Conservation (phyloP, 2,329 filamentous ascomycete species). For the Neocucurbitaria cava region DNA sequence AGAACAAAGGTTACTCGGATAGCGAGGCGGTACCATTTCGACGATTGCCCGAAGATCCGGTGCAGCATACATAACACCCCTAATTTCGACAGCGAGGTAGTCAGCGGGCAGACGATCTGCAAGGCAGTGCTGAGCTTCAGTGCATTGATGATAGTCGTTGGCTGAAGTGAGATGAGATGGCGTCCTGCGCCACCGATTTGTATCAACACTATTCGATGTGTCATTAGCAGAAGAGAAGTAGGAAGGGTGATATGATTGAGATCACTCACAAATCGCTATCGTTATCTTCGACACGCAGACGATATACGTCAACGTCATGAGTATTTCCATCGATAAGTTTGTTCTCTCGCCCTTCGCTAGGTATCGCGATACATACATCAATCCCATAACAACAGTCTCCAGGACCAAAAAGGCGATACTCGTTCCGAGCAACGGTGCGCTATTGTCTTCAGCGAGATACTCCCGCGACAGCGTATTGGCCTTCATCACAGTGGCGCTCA, state of each 20-base stretch:
- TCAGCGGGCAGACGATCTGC: conserved; percentile 31
- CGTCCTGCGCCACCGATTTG: conserved; percentile 25
- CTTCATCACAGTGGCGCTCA: background rate
- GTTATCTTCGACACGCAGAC: conserved; percentile 22
- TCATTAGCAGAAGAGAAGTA: background rate
- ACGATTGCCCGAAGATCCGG: conserved; percentile 18
- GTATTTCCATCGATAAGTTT: conserved; percentile 19
- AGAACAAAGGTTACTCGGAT: conserved; percentile 23
- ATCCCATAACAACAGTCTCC: conserved; percentile 23
- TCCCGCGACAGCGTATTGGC: background rate
- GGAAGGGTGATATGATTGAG: background rate
- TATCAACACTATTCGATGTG: conserved; percentile 15
- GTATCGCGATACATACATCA: conserved; percentile 23
- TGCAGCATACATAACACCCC: conserved; percentile 22
- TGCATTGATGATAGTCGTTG: conserved; percentile 4
- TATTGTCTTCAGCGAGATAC: conserved; percentile 21
- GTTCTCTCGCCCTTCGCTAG: conserved; percentile 15
- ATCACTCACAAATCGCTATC: conserved; percentile 19
- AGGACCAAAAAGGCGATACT: conserved; percentile 25
- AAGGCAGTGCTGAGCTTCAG: conserved; percentile 20
- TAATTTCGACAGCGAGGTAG: conserved; percentile 30
- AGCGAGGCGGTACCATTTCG: conserved; percentile 7
- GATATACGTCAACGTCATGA: conserved; percentile 29
- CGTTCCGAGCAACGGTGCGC: conserved; percentile 12
- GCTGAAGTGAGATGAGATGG: conserved; percentile 13